phyloP scores from a whole-genome alignment of 2,329 filamentous ascomycete species.

The Fusarium nurragi region DNA sequence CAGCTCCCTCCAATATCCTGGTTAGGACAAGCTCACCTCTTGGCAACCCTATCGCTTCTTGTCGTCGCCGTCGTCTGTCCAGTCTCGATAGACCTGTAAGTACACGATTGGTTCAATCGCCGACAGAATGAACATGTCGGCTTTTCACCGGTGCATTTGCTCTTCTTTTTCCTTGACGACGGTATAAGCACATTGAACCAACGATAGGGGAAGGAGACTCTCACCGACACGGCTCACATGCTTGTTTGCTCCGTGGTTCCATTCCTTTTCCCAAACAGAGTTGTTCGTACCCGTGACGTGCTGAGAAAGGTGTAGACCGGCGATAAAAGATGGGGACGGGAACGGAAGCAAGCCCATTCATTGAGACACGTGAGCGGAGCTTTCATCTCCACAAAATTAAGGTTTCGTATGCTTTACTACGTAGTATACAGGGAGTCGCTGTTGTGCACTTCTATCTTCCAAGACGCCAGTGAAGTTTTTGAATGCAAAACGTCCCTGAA shows the following conservation, averaged over 20 bases:
- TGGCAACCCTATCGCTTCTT: neutral
- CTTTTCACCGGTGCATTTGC: constrained; percentile 6
- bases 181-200: accelerated
- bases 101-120: neutral
- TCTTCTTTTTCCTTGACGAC: neutral
- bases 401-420: neutral
- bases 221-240: constrained; percentile 17
- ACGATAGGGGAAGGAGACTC: accelerated
- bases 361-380: constrained; percentile 2
- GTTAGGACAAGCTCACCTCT: neutral
- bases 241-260: constrained; percentile 15
- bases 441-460: too few relatives aligned
- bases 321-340: neutral
- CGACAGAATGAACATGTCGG: constrained; percentile 14
- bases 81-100: neutral
- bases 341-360: neutral
- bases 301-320: neutral
- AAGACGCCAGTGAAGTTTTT: too few relatives aligned
- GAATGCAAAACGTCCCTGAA: too few relatives aligned
- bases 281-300: neutral
- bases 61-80: neutral
- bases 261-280: neutral
- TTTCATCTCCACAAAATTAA: neutral
- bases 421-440: too few relatives aligned
- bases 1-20: accelerated